These are phyloP conservation scores for Syzygium syzygioides DNA, from an alignment of 441 rosid species.

Conservation along the genomic window DNA sequence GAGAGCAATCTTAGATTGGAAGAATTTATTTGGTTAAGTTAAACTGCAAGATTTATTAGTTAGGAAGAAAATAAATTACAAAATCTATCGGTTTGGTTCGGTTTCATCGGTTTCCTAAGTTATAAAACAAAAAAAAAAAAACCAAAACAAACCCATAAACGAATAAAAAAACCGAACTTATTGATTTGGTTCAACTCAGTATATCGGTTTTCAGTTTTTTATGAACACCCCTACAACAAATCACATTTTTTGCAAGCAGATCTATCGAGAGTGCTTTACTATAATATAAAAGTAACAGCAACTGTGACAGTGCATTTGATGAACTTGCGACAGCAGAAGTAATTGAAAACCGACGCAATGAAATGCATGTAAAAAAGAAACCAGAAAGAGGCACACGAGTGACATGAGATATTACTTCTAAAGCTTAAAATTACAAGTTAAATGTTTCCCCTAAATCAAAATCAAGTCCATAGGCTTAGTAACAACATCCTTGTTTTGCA, in stretches of 20 bases:
- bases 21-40: neutral
- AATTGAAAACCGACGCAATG: neutral
- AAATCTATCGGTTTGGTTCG: neutral
- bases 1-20: neutral
- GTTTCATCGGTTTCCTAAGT: neutral
- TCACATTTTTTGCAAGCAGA: neutral
- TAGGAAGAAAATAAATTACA: neutral
- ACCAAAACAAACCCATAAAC: neutral
- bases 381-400: neutral
- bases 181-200: neutral
- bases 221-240: neutral
- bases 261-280: neutral
- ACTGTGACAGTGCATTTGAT: neutral
- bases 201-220: neutral
- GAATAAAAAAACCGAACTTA: neutral
- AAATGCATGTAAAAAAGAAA: neutral
- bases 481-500: neutral
- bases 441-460: neutral
- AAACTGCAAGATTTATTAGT: neutral
- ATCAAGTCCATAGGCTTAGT: neutral
- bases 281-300: neutral
- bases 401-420: neutral
- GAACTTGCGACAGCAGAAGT: neutral
- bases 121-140: neutral
- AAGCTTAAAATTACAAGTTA: neutral